These are phyloP conservation scores for Auxenochlorella pyrenoidosa DNA, from an alignment of 139 green algal genomes.

Conservation along the genomic window DNA sequence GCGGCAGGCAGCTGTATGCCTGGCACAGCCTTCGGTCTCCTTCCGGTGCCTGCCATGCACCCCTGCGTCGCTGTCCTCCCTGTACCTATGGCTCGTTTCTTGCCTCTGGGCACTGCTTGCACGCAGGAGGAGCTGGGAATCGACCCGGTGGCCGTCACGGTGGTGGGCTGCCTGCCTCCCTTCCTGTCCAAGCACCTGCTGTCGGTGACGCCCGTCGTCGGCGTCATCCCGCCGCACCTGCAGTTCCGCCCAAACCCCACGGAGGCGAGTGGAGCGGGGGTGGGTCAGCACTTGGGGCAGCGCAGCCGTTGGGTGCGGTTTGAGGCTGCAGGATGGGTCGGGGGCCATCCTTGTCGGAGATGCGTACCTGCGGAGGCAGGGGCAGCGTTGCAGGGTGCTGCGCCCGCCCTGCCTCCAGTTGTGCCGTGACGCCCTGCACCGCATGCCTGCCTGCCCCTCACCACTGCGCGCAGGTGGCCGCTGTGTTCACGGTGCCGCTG, in stretches of 20 bases:
- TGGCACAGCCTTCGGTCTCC: too few species aligned
- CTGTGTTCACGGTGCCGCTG: slow-evolving; percentile 70
- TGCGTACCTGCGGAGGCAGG: too few species aligned
- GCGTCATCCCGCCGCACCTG: slow-evolving; percentile 22
- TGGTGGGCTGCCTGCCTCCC: slow-evolving; percentile 66
- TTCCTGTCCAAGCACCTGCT: slow-evolving; percentile 77
- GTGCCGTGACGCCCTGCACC: too few species aligned
- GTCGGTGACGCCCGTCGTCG: slow-evolving; percentile 78
- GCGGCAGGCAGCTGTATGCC: too few species aligned
- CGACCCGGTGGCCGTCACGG: slow-evolving; percentile 31
- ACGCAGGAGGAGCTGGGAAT: slow-evolving; percentile 72
- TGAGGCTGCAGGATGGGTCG: too few species aligned
- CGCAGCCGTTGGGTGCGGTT: neutral
- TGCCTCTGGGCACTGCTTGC: too few species aligned
- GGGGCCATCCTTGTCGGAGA: too few species aligned
- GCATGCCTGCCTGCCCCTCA: too few species aligned
- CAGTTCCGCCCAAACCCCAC: slow-evolving; percentile 45
- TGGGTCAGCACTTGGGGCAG: neutral
- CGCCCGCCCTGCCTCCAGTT: neutral
- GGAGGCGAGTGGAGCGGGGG: neutral
- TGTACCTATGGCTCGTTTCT: too few species aligned
- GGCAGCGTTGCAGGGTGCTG: neutral
- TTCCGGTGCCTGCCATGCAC: too few species aligned
- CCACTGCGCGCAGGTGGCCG: slow-evolving; percentile 71
- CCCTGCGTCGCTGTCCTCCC: too few species aligned